Percentiles rank a stretch among this genome's conserved stretches.
Evolutionary conservation across 2,329 filamentous ascomycete genomes (phyloP).

Genomic region (Colletotrichum shisoi): DNA sequence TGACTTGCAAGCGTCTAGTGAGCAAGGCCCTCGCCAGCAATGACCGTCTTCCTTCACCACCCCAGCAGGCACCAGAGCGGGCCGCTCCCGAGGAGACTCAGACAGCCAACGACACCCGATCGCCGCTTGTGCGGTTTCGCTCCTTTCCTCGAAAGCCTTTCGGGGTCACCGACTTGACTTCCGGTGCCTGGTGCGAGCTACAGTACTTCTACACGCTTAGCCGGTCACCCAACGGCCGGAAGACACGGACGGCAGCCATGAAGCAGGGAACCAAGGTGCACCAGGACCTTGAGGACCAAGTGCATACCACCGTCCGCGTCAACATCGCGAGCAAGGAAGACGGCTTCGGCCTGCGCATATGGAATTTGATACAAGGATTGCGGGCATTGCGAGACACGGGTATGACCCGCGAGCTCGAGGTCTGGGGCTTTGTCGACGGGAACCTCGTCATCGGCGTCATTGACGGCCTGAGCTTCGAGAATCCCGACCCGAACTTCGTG

Average conservation of each 20-base stretch:
- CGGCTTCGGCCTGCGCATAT: constrained; percentile 79
- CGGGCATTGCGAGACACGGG: constrained; percentile 75
- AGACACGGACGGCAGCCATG: constrained; percentile 82
- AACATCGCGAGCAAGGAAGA: constrained; percentile 80
- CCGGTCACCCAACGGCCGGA: constrained; percentile 73
- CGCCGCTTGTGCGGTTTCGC: constrained; percentile 80
- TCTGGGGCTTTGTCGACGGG: constrained; percentile 86
- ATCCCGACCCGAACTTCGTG: constrained; percentile 77
- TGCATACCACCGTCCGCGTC: constrained; percentile 79
- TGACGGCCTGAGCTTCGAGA: constrained; percentile 80
- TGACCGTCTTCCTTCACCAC: constrained; percentile 28
- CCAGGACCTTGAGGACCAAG: constrained; percentile 81
- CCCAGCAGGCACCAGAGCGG: constrained; percentile 41
- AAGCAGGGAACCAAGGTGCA: constrained; percentile 81
- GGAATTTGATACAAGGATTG: constrained; percentile 90
- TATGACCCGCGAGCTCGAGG: constrained; percentile 76
- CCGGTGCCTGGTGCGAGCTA: constrained; percentile 93
- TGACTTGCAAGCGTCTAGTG: constrained; percentile 71
- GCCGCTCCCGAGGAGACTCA: constrained; percentile 34
- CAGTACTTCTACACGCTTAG: constrained; percentile 91
- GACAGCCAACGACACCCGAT: constrained; percentile 48
- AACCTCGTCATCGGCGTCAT: constrained; percentile 89
- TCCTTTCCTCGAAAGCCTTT: constrained; percentile 78
- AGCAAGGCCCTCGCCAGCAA: constrained; percentile 53
- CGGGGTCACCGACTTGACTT: constrained; percentile 86